Evolutionary conservation across 768 basidiomycete species (phyloP), one percentile per base, ranked within the genome.

Genomic region (Mrakia hoshinonis): DNA sequence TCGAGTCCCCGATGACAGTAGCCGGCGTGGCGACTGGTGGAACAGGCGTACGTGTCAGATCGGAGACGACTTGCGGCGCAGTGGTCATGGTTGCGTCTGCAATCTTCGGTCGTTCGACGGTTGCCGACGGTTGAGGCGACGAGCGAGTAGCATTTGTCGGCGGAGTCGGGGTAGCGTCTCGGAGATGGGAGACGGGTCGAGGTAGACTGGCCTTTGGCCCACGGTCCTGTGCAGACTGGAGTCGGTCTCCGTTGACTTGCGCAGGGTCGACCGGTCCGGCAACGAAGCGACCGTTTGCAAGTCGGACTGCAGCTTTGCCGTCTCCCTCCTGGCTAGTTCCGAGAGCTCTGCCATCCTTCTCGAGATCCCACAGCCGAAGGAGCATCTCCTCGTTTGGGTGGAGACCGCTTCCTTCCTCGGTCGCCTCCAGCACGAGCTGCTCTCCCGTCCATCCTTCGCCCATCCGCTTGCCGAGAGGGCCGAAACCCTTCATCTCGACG

Each of bases 381-480:
- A 99, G 81, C 75, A 94, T 90, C 81, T 95, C 92, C 71, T 90
- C 93, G 75, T 99, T 98, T 10, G 96, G 96, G 81, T 98, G 88
- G 0, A 85, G 85, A 9, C 79, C 77, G 1, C 61, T 54, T 0
- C 58, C 60, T 7, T 62, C 58, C 11, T 61, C 34, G 2, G 31
- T 4, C 58, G 31, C 22, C 58, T 31, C 51, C 46, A 24, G 62
- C 10, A 46, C 61, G 6, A 52, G 34, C 67, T 43, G 18, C 49
- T 39, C 62, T 48, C 46, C 54, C 0, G 58, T 61, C 38, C 62
- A 36, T 9, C 77, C 77, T 60, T 81, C 10, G 80, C 79, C 65
- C 81, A 89, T 83, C 60, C 86, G 80, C 51, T 85, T 84, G 67
- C 85, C 85, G 62, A 98, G 81, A 13, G 96, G 96, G 39, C 88